Evolutionary conservation across 495 filamentous ascomycete genomes (phyloP), one percentile per base, ranked within the genome.

Genomic region (Neurospora sp.): DNA sequence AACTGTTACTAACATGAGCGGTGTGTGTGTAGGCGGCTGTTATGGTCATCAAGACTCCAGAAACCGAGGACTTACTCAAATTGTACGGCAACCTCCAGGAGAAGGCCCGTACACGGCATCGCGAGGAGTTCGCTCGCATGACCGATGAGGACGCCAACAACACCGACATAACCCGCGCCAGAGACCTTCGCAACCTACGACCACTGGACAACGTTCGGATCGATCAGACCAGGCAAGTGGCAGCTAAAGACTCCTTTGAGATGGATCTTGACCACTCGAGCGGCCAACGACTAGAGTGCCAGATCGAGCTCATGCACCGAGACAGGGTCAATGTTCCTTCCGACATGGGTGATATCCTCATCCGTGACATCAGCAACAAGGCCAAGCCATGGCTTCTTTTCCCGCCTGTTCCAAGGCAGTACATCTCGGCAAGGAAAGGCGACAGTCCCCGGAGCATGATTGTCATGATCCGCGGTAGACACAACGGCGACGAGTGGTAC

Each of bases 121-220:
- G 93, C 27, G 93, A 98, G 75, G 96, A 99, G 81, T 87, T 87
- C 73, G 94, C 93, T 35, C 88, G 96, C 72, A 87, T 97, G 35
- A 92, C 96, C 79, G 96, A 99, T 75, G 93, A 97, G 80, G 92
- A 92, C 70, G 96, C 96, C 40, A 89, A 90, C 71, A 90, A 87
- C 69, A 92, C 97, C 35, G 96, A 98, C 81, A 82, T 92, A 14
- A 92, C 89, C 18, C 88, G 92, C 35, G 89, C 91, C 41, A 87
- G 93, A 77, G 93, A 98, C 81, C 88, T 93, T 6, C 87, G 88
- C 71, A 97, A 90, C 35, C 79, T 99, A 70, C 88, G 87, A 23
- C 87, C 91, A 16, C 83, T 92, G 4, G 86, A 88, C 6, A 89
- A 88, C 66, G 86, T 97, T n/a, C 84, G 77, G 14, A 88, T 98